A percentile compares a stretch with the other conserved stretches of the same genome.
Evolutionary conservation across 2,329 filamentous ascomycete species (phyloP).

Genomic region (Sporothrix luriei): DNA sequence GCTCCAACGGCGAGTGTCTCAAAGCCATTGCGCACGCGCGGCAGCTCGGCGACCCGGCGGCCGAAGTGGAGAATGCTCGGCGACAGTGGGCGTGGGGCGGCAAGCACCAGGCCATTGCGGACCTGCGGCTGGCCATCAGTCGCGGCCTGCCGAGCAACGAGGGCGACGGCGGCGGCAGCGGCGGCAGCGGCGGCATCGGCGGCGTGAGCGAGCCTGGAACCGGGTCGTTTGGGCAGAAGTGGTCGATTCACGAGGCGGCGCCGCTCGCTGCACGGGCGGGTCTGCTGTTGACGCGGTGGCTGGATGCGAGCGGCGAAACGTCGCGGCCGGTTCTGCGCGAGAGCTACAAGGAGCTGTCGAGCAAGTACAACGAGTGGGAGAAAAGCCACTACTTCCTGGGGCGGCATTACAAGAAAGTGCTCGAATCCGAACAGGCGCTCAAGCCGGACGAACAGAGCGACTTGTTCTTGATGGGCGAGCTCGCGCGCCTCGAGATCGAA

Average conservation of each 20-base stretch:
- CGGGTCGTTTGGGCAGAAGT: conserved; percentile 16
- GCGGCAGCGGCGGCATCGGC: not conserved
- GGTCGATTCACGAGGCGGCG: conserved; percentile 14
- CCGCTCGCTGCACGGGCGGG: conserved; percentile 73
- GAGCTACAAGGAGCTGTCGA: conserved; percentile 82
- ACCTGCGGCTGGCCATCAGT: conserved; percentile 77
- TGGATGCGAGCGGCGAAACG: conserved; percentile 91
- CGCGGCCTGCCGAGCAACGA: conserved; percentile 22
- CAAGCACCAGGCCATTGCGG: conserved; percentile 91
- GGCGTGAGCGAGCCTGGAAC: not conserved
- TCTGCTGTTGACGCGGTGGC: conserved; percentile 92
- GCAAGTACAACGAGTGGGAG: conserved; percentile 75
- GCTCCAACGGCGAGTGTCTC: conserved; percentile 83
- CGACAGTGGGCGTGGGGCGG: conserved; percentile 92
- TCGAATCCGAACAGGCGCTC: conserved; percentile 83
- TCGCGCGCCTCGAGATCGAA: conserved; percentile 85
- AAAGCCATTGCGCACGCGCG: conserved; percentile 90
- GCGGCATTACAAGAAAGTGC: conserved; percentile 93
- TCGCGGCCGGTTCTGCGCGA: conserved; percentile 76
- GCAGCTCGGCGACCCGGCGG: conserved; percentile 78
- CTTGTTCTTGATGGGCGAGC: conserved; percentile 76
- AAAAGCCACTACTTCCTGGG: conserved; percentile 97
- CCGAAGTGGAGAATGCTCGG: conserved; percentile 91
- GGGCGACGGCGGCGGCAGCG: not conserved
- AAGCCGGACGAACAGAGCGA: conserved; percentile 76